Evolutionary conservation across 139 green algal species (phyloP).

Genomic region (Chlorella sp.): DNA sequence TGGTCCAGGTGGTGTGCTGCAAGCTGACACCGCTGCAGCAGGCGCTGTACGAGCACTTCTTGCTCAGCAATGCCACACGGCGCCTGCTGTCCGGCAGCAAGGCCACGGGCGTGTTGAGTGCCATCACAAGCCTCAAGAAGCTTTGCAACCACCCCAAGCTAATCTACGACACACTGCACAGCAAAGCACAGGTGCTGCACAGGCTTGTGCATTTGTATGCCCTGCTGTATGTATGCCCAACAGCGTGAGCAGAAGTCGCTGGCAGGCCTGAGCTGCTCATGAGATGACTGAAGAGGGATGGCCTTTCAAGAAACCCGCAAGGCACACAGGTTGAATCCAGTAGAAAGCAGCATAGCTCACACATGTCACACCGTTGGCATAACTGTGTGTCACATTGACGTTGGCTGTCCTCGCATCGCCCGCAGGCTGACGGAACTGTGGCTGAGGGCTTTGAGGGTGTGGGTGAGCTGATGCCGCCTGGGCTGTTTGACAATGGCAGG

Average conservation of each 20-base stretch:
- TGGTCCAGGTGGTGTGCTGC: slow-evolving; percentile 95
- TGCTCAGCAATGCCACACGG: slow-evolving; percentile 74
- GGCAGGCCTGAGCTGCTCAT: too few relatives aligned
- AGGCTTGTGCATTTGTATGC: too few relatives aligned
- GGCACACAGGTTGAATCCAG: too few relatives aligned
- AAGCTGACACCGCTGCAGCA: slow-evolving; percentile 80
- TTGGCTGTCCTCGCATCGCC: too few relatives aligned
- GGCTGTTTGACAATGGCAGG: slow-evolving; percentile 75
- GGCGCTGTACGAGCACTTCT: slow-evolving; percentile 87
- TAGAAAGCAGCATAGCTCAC: too few relatives aligned
- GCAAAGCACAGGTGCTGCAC: background rate
- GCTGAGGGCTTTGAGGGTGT: slow-evolving; percentile 21
- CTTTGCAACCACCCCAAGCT: slow-evolving; percentile 96
- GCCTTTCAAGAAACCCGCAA: too few relatives aligned
- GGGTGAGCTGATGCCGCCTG: slow-evolving; percentile 67
- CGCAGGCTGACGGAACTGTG: too few relatives aligned
- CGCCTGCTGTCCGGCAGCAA: slow-evolving; percentile 51
- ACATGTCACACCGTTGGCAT: too few relatives aligned
- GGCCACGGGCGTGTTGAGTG: slow-evolving; percentile 59
- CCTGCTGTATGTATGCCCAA: too few relatives aligned
- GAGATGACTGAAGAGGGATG: too few relatives aligned
- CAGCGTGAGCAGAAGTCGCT: too few relatives aligned
- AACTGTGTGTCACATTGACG: too few relatives aligned
- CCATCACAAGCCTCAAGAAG: slow-evolving; percentile 95
- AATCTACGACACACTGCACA: slow-evolving; percentile 27